Evolutionary conservation across 2,329 filamentous ascomycete species (phyloP), one percentile per base, ranked within the genome.

Genomic region (Beauveria rudraprayagi): DNA sequence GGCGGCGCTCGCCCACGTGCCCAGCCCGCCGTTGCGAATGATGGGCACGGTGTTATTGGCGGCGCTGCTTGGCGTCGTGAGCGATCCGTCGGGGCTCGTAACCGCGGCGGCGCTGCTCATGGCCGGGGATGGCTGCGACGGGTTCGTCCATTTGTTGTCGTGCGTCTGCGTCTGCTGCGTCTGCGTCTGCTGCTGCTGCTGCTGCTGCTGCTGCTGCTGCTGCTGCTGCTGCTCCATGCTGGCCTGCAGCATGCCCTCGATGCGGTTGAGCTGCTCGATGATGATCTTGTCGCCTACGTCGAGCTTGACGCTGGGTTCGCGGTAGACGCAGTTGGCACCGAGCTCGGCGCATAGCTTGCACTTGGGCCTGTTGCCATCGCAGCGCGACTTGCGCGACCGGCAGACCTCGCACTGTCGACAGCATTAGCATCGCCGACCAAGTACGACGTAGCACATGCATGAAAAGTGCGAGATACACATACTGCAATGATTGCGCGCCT

Each of bases 261-360:
- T 92, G 58, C 88, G 85, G 67, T 82, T 85, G 41, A 94, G 78
- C 61, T 88, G 87, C 70, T 93, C 90, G 43, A 94, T 77, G 63
- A 94, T 94, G 61, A 94, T 79, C 75, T 92, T 93, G 77, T 93
- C 90, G 65, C 90, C 90, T 41, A 90, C 89, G 71, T 94, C 90
- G 10, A 94, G 83, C 75, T 94, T 94, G 77, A 93, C 90, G 3
- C 90, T 90, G 7, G 90, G 90, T 71, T 94, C 90, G 65, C 90
- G 84, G 72, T 94, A 94, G 65, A 92, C 82, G 73, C 90, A 94
- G 65, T 93, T 89, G 50, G 89, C 90, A 60, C 90, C 89, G 46
- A 93, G 78, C 71, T 93, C 90, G 10, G 87, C 86, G 75, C 90
- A 94, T 41, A 94, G 84, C 72, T 91, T 89, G 76, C 90, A 94